Evolutionary conservation across 2,329 filamentous ascomycete genomes (phyloP), one percentile per base, ranked within the genome.

Genomic region (Fusarium brachygibbosum): DNA sequence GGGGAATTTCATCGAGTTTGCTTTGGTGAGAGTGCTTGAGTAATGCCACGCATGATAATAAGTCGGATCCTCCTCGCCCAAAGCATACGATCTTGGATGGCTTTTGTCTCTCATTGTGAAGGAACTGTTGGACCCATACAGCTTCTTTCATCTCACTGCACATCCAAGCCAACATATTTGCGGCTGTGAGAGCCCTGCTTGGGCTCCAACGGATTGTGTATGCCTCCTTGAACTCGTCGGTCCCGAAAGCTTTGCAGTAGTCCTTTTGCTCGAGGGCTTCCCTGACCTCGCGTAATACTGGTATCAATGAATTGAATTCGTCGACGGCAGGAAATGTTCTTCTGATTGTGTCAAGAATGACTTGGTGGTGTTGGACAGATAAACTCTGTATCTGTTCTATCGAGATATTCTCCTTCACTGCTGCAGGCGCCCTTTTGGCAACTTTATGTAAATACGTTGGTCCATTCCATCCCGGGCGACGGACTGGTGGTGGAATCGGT

Each of bases 311-410:
- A 19, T 25, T 41, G 41, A 63, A 63, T 16, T 63, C 59, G 2
- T 63, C 23, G 0, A 42, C 59, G 2, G 57, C 57, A 23, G 59
- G 48, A n/a, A 63, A 37, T 8, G 59, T 23, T 28, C 48, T 42
- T 23, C 59, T 62, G 48, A 63, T 8, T 28, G 57, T 62, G 11
- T 63, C 59, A 17, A 63, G 59, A 42, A 63, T 48, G 17, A 63
- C 48, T 5, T 63, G 57, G 17, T 62, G 48, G 14, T 55, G 23
- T 7, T 62, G 7, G 4, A 42, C 5, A 34, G 59, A 48, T 12
- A 63, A 23, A 28, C 13, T 55, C 3, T 63, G 57, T 0, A 63
- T 29, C 3, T 63, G 57, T 8, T 31, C 40, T 17, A 2, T 46
- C 1, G 12, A 35, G 35, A 12, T 35, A 21, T 40, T 31, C 4